Percentiles rank a stretch among this genome's conserved stretches.
Evolutionary conservation across 2,329 filamentous ascomycete genomes (phyloP).

Genomic region (Penicillium occitanis): DNA sequence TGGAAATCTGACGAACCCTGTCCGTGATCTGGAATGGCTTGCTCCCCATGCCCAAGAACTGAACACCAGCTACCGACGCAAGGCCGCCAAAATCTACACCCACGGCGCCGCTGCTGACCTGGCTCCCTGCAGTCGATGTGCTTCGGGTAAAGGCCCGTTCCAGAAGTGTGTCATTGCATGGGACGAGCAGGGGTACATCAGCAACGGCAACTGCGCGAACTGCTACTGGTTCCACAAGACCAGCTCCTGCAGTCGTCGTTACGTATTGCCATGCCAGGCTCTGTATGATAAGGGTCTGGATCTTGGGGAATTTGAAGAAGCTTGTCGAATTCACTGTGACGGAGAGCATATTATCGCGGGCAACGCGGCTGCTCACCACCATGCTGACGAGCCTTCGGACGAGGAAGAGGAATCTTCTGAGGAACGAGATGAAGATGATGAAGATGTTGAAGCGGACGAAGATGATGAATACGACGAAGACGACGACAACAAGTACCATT

Average conservation of each 20-base stretch:
- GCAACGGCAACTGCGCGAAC: constrained; percentile 6
- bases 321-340: neutral
- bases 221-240: constrained; percentile 14
- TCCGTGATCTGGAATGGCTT: constrained; percentile 11
- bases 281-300: neutral
- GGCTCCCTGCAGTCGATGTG: neutral
- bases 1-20: neutral
- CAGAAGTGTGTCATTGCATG: constrained; percentile 1
- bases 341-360: neutral
- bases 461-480: neutral
- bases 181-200: neutral
- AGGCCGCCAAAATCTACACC: constrained; percentile 5
- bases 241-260: neutral
- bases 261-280: neutral
- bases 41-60: neutral
- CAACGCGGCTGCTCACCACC: too few species aligned
- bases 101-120: neutral
- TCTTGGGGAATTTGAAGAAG: neutral
- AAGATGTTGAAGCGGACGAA: neutral
- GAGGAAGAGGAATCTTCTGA: neutral
- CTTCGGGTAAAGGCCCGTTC: neutral
- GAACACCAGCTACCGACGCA: neutral
- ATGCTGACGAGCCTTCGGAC: neutral
- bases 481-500: too few species aligned
- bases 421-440: neutral